Conservation (phyloP, 768 basidiomycete genomes). For the Roridomyces roridus region DNA sequence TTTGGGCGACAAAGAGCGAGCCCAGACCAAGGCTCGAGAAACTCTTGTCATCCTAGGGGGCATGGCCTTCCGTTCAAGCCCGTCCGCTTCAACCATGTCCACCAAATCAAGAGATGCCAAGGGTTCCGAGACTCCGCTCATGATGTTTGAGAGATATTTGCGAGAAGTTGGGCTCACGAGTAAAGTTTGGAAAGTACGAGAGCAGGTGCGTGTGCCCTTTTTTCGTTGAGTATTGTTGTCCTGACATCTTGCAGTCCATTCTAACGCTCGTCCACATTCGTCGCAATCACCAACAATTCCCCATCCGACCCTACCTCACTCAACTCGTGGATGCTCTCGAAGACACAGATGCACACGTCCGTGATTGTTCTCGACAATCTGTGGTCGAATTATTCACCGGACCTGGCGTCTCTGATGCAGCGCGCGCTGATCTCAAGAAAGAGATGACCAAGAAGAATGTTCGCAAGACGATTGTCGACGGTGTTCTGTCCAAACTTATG, state of each 20-base stretch:
- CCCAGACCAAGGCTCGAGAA: conserved; percentile 78
- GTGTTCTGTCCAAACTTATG: conserved; percentile 73
- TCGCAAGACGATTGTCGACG: conserved; percentile 86
- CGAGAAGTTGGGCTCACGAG: conserved; percentile 76
- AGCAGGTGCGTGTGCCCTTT: conserved; percentile 67
- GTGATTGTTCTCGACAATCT: conserved; percentile 82
- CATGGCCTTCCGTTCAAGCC: conserved; percentile 67
- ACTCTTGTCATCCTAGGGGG: conserved; percentile 77
- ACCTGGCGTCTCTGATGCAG: conserved; percentile 80
- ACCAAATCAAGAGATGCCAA: conserved; percentile 60
- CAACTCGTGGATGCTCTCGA: conserved; percentile 85
- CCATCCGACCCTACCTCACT: conserved; percentile 81
- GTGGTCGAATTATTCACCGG: conserved; percentile 88
- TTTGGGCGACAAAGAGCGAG: conserved; percentile 80
- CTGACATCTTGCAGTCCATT: conserved; percentile 51
- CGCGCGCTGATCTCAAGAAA: conserved; percentile 93
- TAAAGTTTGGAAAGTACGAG: conserved; percentile 86
- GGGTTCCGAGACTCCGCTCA: conserved; percentile 70
- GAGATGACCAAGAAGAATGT: conserved; percentile 86
- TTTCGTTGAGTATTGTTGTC: neutral
- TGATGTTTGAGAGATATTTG: conserved; percentile 73
- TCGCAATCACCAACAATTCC: conserved; percentile 72
- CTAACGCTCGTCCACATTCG: conserved; percentile 76
- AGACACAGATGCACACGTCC: conserved; percentile 89
- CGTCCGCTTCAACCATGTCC: conserved; percentile 43